Evolutionary conservation across 768 basidiomycete species (phyloP), one percentile per base, ranked within the genome.

Genomic region (Lactarius tabidus): DNA sequence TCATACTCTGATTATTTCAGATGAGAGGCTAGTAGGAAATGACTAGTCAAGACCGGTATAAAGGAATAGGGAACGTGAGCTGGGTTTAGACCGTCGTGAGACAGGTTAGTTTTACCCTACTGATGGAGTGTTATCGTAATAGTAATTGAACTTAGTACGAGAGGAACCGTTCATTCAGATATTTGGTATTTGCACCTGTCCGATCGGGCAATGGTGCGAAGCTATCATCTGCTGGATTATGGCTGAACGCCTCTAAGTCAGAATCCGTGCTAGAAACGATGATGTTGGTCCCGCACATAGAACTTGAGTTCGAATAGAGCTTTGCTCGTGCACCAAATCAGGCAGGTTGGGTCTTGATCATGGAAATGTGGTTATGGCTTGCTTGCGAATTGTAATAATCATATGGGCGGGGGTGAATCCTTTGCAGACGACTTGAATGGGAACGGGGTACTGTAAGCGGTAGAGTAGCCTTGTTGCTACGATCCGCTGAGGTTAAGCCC

Each of bases 41-140:
- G n/a, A n/a, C n/a, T n/a, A n/a, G n/a, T n/a, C n/a, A n/a, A n/a
- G n/a, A n/a, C n/a, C n/a, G n/a, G n/a, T n/a, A n/a, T n/a, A n/a
- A n/a, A n/a, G n/a, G n/a, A n/a, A 85, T 86, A 86, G 85, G 86
- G 84, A 87, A 85, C 81, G 82, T 85, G 85, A 85, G 85, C 85
- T 86, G 85, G 85, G 85, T 86, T 87, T 87, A 86, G 85, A 86
- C 85, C 83, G 81, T 87, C 82, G 84, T 87, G 85, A 86, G 86
- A 88, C 85, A 87, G 86, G 85, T 87, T 88, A 87, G 85, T 88
- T 87, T 87, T 88, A 87, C 85, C 84, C 85, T 88, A 85, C 84
- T 87, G 84, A 86, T 87, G 85, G 81, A 83, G 83, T 74, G 84
- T 86, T 79, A 78, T 85, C 82, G 80, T 81, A 83, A 87, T 80